phyloP scores from a whole-genome alignment of 2,329 filamentous ascomycete species.

The Arthrinium phaeospermum region DNA sequence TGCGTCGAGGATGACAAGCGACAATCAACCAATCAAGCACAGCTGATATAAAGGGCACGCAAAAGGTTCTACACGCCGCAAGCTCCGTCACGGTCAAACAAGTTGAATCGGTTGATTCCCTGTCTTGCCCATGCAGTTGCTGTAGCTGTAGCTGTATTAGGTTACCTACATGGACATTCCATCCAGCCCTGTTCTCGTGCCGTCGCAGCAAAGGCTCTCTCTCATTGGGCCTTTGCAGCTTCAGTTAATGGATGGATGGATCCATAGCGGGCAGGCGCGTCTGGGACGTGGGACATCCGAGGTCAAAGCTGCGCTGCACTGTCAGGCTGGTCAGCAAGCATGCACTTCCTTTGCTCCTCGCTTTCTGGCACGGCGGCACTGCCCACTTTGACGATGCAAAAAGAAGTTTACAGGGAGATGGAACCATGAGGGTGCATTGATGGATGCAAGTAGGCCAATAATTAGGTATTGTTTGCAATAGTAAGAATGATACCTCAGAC shows the following conservation, averaged over 20 bases:
- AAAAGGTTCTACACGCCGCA: not conserved
- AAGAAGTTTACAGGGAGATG: not conserved
- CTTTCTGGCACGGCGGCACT: not conserved
- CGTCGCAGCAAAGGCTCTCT: not conserved
- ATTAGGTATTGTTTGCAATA: not conserved
- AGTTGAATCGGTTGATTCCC: not conserved
- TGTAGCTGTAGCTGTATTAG: conserved; percentile 1
- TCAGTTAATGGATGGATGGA: conserved; percentile 15
- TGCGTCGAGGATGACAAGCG: conserved; percentile 12
- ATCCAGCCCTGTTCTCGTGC: conserved; percentile 6
- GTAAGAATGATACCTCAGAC: not conserved
- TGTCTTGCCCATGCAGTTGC: not conserved
- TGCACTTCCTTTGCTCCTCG: not conserved
- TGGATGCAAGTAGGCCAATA: not conserved
- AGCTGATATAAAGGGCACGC: not conserved
- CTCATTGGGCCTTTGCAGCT: conserved; percentile 11
- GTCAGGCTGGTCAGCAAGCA: not conserved
- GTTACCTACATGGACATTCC: conserved; percentile 9
- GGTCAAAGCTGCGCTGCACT: not conserved
- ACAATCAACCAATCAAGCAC: not conserved
- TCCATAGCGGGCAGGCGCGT: conserved; percentile 15
- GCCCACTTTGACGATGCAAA: not conserved
- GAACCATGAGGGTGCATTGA: not conserved
- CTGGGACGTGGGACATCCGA: conserved; percentile 1
- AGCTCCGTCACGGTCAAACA: not conserved